Percentiles rank a stretch among this genome's conserved stretches.
Evolutionary conservation across 2,329 filamentous ascomycete species (phyloP).

Genomic region (Laburnicola sp.): DNA sequence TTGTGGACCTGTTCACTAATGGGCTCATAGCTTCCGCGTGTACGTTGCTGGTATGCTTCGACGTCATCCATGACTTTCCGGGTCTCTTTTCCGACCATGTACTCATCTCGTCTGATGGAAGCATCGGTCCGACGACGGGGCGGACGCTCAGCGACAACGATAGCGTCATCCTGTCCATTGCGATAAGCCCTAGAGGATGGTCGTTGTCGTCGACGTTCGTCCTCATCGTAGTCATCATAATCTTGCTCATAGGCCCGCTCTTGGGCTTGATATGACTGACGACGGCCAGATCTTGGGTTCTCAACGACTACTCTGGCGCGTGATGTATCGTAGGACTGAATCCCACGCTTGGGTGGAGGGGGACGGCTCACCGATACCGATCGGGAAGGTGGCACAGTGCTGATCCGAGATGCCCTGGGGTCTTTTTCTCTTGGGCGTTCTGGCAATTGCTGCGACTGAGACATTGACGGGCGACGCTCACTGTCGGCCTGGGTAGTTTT

Average conservation of each 20-base stretch:
- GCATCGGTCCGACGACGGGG: conserved; percentile 33
- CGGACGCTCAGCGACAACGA: conserved; percentile 13
- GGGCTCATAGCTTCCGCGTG: conserved; percentile 32
- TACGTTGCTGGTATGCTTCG: conserved; percentile 36
- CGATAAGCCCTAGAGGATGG: conserved; percentile 13
- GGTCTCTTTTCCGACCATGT: conserved; percentile 23
- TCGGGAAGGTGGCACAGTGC: conserved; percentile 24
- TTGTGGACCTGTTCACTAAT: conserved; percentile 35
- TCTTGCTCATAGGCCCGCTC: conserved; percentile 16
- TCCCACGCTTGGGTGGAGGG: conserved; percentile 33
- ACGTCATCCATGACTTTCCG: conserved; percentile 21
- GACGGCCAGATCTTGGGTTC: conserved; percentile 24
- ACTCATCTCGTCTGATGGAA: conserved; percentile 26
- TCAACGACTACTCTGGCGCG: conserved; percentile 36
- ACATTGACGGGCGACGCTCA: conserved; percentile 15
- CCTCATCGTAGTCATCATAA: conserved; percentile 16
- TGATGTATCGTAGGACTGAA: conserved; percentile 31
- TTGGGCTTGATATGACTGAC: conserved; percentile 35
- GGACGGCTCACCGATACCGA: conserved; percentile 36
- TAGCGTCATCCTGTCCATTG: conserved; percentile 16
- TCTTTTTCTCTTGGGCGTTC: conserved; percentile 23
- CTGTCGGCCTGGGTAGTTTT: conserved; percentile 28
- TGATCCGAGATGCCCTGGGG: conserved; percentile 17
- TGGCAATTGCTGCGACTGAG: conserved; percentile 19
- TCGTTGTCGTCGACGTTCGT: conserved; percentile 13